Conservation (phyloP, 2,329 filamentous ascomycete genomes). For the Fusarium proliferatum region DNA sequence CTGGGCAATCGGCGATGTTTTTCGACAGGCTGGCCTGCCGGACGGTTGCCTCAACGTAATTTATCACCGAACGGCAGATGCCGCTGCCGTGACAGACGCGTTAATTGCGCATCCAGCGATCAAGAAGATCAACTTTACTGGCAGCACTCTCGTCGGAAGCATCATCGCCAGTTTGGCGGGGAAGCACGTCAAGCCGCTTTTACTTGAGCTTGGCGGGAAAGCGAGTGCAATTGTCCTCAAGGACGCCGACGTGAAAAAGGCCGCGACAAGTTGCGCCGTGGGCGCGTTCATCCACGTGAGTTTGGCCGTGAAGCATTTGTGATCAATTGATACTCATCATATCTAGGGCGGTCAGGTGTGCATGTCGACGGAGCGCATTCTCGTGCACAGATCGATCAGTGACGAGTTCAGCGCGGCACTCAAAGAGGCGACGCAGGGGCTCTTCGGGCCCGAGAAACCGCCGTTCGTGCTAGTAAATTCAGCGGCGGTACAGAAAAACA, state of each 20-base stretch:
- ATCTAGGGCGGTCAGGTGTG: conserved; percentile 75
- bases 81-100: conserved; percentile 70
- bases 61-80: conserved; percentile 71
- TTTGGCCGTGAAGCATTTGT: background rate
- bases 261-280: conserved; percentile 69
- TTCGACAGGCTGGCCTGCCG: conserved; percentile 80
- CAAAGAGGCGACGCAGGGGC: background rate
- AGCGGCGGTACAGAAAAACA: background rate
- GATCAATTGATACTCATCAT: background rate
- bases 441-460: background rate
- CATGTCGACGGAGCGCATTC: conserved; percentile 75
- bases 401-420: background rate
- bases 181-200: conserved; percentile 78
- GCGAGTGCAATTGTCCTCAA: conserved; percentile 79
- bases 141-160: conserved; percentile 76
- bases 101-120: conserved; percentile 74
- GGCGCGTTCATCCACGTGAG: conserved; percentile 23
- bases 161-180: conserved; percentile 77
- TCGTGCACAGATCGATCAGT: background rate
- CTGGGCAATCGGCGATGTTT: conserved; percentile 69
- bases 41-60: conserved; percentile 79
- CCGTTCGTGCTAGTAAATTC: background rate
- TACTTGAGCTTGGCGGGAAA: conserved; percentile 87
- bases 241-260: conserved; percentile 79
- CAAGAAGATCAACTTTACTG: conserved; percentile 87